Base-by-base conservation (phyloP, 768 basidiomycete genomes). In the Amanita rimosa region DNA sequence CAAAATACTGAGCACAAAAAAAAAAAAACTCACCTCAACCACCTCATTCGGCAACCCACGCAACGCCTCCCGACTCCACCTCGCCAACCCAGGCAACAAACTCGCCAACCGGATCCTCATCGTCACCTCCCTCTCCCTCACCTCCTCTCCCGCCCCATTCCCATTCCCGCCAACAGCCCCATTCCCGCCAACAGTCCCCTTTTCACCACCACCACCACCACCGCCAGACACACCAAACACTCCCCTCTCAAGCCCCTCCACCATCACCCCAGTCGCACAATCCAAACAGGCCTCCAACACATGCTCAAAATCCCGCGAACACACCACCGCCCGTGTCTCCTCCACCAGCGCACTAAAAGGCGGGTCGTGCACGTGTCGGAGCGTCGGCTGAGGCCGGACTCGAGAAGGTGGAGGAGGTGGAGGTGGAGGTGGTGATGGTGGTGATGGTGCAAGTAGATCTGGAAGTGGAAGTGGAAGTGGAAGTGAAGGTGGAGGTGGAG, bases 271-370 rank as follows among this genome's bases (percentile, higher is more conserved):
- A 13, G 81, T 78, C 33, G 86, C 81, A 2, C 70, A 69, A 57
- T 88, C 87, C 21, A 96, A 71, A 45, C 78, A 79, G n/a, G 74
- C 75, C 44, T 83, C 80, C 9, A 94, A 70, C 0, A 89, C 83
- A 42, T 70, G 64, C 3, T 74, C 67, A 53, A 90, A 91, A 61
- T 93, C 85, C 0, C 81, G 64, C 0, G 83, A 83, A 1, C 71
- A 60, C 26, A 95, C 61, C 35, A 84, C 71, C 0, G 61, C 57
- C 35, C 76, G 73, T 1, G 89, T 88, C 59, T 96, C 83, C 4
- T 70, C 67, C 5, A 95, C 71, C 13, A 97, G 75, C 0, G 67
- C 57, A 2, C 67, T 62, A 60, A 97, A 87, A 4, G 69, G 70
- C 2, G 73, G 63, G 38, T 75, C 68, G 53, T 52, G 43, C 55